Evolutionary conservation across 1,284 basidiomycete genomes (phyloP).

Genomic region (Ganoderma boninense): DNA sequence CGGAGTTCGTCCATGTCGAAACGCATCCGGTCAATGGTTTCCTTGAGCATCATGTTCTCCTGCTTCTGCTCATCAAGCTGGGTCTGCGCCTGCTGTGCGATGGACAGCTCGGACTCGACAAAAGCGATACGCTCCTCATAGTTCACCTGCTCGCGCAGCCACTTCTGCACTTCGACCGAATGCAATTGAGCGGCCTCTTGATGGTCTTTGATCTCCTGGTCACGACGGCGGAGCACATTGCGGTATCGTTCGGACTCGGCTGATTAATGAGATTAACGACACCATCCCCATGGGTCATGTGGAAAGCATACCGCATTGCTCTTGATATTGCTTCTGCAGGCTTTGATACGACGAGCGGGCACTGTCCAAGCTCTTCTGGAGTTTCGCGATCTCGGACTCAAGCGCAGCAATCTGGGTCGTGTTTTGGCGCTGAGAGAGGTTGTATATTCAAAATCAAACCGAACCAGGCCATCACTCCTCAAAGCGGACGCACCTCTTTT

Average conservation of each 20-base stretch:
- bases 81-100: conserved; percentile 74
- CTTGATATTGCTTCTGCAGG: conserved; percentile 85
- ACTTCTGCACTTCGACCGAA: conserved; percentile 69
- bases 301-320: conserved; percentile 80
- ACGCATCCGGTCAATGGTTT: conserved; percentile 91
- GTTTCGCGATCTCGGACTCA: conserved; percentile 80
- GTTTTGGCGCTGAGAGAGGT: conserved; percentile 58
- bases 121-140: conserved; percentile 73
- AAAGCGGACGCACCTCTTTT: conserved; percentile 69
- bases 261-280: too few species aligned
- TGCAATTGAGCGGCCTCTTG: conserved; percentile 67
- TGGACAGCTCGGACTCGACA: conserved; percentile 72
- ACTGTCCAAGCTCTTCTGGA: conserved; percentile 76
- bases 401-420: conserved; percentile 70
- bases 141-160: conserved; percentile 66
- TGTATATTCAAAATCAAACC: background rate
- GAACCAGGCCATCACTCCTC: background rate
- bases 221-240: conserved; percentile 73
- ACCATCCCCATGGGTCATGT: too few species aligned
- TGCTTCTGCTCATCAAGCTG: conserved; percentile 90
- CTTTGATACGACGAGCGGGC: conserved; percentile 74
- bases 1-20: conserved; percentile 92
- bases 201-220: conserved; percentile 72
- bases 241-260: conserved; percentile 83
- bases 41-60: conserved; percentile 89